Conservation (phyloP, 805 yeast genomes). For the Sugiyamaella americana region DNA sequence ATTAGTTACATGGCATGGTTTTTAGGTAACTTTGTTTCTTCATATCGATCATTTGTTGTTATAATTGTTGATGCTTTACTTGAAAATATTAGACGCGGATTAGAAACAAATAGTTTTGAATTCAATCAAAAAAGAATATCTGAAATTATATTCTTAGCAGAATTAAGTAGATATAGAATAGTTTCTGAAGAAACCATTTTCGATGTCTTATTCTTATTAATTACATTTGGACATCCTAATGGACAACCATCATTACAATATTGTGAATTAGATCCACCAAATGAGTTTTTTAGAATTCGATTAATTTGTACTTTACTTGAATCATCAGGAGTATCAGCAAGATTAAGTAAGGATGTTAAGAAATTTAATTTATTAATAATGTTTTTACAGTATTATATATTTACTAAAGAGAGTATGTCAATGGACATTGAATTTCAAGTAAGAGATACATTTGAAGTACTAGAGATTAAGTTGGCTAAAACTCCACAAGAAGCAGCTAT, state of each 20-base stretch:
- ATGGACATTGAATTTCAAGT: constrained; percentile 53
- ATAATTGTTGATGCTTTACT: constrained; percentile 53
- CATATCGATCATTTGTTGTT: constrained; percentile 39
- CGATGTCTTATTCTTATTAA: constrained; percentile 48
- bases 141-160: constrained; percentile 53
- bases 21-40: constrained; percentile 33
- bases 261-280: constrained; percentile 51
- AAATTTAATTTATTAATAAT: constrained; percentile 39
- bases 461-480: constrained; percentile 33
- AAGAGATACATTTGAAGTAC: constrained; percentile 36
- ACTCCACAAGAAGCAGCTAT: constrained; percentile 41
- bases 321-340: constrained; percentile 13
- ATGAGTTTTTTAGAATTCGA: constrained; percentile 67
- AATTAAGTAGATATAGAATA: constrained; percentile 45
- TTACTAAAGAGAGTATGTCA: constrained; percentile 59
- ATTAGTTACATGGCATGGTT: constrained; percentile 46
- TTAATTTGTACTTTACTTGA: constrained; percentile 43
- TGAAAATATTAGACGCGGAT: constrained; percentile 58
- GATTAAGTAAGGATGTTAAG: constrained; percentile 4
- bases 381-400: constrained; percentile 66
- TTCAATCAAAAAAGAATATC: constrained; percentile 57
- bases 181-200: constrained; percentile 43
- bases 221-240: constrained; percentile 60
- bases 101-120: constrained; percentile 59
- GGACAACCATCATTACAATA: constrained; percentile 46